Conservation (phyloP, 805 yeast genomes). For the Ogataea degrootiae region DNA sequence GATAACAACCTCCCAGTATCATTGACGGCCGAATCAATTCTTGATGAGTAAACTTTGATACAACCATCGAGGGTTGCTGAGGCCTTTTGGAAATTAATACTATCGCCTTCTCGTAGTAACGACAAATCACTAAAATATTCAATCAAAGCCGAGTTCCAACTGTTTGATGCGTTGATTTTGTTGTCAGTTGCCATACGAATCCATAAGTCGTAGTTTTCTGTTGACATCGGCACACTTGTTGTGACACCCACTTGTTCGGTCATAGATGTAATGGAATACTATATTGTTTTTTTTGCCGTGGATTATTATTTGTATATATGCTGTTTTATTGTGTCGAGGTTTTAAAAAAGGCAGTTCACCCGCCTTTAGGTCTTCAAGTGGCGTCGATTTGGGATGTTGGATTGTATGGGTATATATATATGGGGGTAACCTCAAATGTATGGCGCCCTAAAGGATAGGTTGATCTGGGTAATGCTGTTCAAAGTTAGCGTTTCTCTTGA, state of each 20-base stretch:
- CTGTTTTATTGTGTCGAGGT: no score
- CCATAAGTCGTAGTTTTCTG: slow-evolving; percentile 70
- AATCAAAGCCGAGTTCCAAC: slow-evolving; percentile 88
- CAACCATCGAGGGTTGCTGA: slow-evolving; percentile 92
- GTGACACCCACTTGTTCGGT: slow-evolving; percentile 13
- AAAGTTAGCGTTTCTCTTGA: no score
- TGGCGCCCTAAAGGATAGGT: no score
- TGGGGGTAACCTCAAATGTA: no score
- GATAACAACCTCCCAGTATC: slow-evolving; percentile 77
- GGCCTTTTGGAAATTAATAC: slow-evolving; percentile 85
- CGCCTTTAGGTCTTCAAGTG: no score
- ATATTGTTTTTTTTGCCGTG: neutral
- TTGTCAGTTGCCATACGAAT: slow-evolving; percentile 78
- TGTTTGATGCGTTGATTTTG: slow-evolving; percentile 76
- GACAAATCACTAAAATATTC: slow-evolving; percentile 87
- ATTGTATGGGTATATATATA: no score
- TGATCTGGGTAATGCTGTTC: no score
- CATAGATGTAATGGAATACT: slow-evolving; percentile 3
- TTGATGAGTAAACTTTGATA: slow-evolving; percentile 83
- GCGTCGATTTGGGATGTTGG: no score
- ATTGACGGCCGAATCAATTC: slow-evolving; percentile 87
- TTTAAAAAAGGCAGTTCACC: no score
- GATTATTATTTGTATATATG: neutral
- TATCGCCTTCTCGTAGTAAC: slow-evolving; percentile 67
- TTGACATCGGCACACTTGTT: slow-evolving; percentile 15